A percentile compares a stretch with the other conserved stretches of the same genome.
Conservation (phyloP, 805 yeast genomes). For the Yarrowia divulgata region DNA sequence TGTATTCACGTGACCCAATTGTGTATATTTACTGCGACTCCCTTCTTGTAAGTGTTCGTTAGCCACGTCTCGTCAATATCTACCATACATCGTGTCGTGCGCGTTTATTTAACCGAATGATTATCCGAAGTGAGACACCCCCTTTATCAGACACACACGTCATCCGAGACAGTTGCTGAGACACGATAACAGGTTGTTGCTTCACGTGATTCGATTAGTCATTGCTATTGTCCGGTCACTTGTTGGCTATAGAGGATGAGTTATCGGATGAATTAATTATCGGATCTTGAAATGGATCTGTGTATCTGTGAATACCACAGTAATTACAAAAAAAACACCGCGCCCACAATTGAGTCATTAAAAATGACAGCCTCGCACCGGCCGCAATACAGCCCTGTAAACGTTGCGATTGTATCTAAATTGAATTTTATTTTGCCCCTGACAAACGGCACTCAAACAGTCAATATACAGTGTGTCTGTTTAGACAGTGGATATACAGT, state of each 20-base stretch:
- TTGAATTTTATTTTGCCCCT: constrained; percentile 23
- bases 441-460: neutral
- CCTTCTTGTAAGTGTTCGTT: neutral
- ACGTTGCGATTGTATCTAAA: neutral
- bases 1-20: neutral
- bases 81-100: neutral
- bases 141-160: constrained; percentile 10
- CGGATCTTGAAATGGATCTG: too few species aligned
- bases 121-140: constrained; percentile 14
- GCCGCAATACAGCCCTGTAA: constrained; percentile 6
- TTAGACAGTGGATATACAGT: neutral
- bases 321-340: too few species aligned
- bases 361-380: neutral
- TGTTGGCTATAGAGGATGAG: neutral
- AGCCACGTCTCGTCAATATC: neutral
- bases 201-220: constrained; percentile 12
- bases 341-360: neutral
- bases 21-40: neutral
- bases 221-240: neutral
- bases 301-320: too few species aligned
- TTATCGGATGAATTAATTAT: neutral
- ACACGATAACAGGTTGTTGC: constrained; percentile 3
- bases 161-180: constrained; percentile 26
- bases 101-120: constrained; percentile 10
- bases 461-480: neutral